These are phyloP conservation scores for Ampelocalamus luodianensis DNA, from an alignment of 176 grass and related monocot species.

Conservation along the genomic window DNA sequence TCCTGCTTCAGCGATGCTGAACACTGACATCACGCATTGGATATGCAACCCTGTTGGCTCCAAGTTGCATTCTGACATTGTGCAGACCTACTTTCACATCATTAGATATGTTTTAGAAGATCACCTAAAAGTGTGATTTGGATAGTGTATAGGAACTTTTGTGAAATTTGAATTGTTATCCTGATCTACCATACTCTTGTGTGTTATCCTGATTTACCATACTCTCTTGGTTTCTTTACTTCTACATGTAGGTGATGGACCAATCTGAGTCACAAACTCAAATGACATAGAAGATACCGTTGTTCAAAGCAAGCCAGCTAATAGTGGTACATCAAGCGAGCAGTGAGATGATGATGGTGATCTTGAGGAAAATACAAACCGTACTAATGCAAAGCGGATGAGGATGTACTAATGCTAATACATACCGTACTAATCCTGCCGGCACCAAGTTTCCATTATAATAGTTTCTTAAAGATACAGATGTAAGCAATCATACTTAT, in stretches of 20 bases:
- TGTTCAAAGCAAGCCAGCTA: conserved; percentile 48
- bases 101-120: background rate
- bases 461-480: conserved; percentile 16
- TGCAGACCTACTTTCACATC: background rate
- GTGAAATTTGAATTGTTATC: background rate
- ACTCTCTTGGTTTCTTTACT: conserved; percentile 31
- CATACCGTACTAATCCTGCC: too few relatives aligned
- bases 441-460: background rate
- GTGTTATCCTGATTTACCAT: conserved; percentile 26
- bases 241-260: conserved; percentile 40
- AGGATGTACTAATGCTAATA: conserved; percentile 52
- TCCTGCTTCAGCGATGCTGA: conserved; percentile 34
- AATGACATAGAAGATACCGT: conserved; percentile 46
- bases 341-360: conserved; percentile 62
- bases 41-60: background rate
- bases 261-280: conserved; percentile 25
- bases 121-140: background rate
- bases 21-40: background rate
- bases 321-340: conserved; percentile 74
- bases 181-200: conserved; percentile 18
- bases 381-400: conserved; percentile 57
- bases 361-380: conserved; percentile 60
- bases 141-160: background rate
- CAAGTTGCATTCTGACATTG: background rate
- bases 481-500: background rate